A percentile compares a stretch with the other conserved stretches of the same genome.
Evolutionary conservation across 441 rosid species (phyloP).

Genomic region (Jatropha podagrica): DNA sequence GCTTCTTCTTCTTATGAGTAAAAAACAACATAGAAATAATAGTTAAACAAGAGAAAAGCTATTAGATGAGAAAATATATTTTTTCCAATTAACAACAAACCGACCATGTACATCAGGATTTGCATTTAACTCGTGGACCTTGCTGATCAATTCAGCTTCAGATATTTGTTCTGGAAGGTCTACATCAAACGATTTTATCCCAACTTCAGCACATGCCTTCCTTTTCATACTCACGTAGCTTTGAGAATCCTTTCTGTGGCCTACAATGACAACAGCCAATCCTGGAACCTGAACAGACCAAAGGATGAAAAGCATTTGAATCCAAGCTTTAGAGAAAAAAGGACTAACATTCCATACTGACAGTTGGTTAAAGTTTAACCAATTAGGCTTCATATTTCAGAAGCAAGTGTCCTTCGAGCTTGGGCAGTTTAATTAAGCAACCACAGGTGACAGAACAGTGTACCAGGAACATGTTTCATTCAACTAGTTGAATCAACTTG

Average conservation of each 20-base stretch:
- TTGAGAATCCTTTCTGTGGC: slow-evolving; percentile 75
- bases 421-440: not conserved
- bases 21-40: not conserved
- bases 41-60: not conserved
- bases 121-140: slow-evolving; percentile 75
- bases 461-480: not conserved
- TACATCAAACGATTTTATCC: slow-evolving; percentile 71
- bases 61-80: not conserved
- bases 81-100: slow-evolving; percentile 17
- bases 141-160: slow-evolving; percentile 66
- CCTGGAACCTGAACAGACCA: slow-evolving; percentile 66
- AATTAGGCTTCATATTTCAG: not conserved
- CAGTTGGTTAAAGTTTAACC: not conserved
- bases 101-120: slow-evolving; percentile 79
- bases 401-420: not conserved
- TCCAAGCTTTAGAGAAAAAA: not conserved
- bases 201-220: slow-evolving; percentile 90
- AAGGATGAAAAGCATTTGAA: not conserved
- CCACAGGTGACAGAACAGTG: too few relatives aligned
- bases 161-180: slow-evolving; percentile 78
- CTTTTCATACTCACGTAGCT: slow-evolving; percentile 91
- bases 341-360: not conserved
- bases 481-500: too few relatives aligned
- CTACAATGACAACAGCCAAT: slow-evolving; percentile 83
- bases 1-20: not conserved